A percentile compares a stretch with the other conserved stretches of the same genome.
Conservation (phyloP, 345 rosid species). For the Syzygium oleosum region DNA sequence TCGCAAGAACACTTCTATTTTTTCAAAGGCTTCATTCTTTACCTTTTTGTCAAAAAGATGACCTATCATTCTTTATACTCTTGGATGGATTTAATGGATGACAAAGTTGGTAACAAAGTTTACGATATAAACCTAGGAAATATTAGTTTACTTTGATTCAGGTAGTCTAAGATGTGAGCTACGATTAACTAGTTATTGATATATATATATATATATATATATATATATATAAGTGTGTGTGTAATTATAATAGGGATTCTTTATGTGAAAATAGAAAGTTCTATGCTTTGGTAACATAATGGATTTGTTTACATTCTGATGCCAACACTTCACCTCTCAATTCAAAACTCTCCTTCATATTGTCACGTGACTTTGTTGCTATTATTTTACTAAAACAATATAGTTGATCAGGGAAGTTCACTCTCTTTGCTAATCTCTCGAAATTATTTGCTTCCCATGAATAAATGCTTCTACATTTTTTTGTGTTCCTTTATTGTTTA, state of each 20-base stretch:
- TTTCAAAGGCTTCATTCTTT: background rate
- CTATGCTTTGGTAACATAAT: background rate
- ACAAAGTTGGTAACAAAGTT: too few species aligned
- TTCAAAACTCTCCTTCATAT: background rate
- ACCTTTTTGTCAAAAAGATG: background rate
- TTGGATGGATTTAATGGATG: background rate
- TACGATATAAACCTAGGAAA: background rate
- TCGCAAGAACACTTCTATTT: background rate
- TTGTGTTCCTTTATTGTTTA: background rate
- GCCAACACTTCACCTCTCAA: background rate
- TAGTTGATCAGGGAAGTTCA: background rate
- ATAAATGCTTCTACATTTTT: background rate
- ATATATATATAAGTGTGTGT: background rate
- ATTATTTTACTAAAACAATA: too few species aligned
- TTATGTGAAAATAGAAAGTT: background rate
- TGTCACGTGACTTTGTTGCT: background rate
- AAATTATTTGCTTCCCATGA: background rate
- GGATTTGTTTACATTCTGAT: background rate
- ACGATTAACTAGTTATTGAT: background rate
- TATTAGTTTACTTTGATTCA: background rate
- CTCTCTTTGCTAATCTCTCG: background rate
- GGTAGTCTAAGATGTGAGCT: background rate
- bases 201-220: too few species aligned
- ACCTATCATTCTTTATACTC: background rate
- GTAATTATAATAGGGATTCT: background rate